phyloP scores from a whole-genome alignment of 2,329 filamentous ascomycete genomes.

The Penicillium vulpinum region DNA sequence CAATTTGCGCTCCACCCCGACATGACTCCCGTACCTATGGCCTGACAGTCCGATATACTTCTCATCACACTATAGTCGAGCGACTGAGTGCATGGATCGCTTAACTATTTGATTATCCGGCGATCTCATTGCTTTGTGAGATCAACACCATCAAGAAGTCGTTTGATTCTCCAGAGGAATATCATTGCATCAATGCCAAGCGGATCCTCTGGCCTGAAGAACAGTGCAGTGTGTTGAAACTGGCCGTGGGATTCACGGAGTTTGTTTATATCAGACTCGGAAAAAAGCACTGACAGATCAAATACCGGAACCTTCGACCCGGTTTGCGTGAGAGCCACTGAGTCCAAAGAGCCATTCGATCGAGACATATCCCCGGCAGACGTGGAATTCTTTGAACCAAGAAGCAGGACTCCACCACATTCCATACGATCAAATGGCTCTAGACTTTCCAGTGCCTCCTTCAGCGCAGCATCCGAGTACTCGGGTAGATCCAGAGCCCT shows the following conservation, averaged over 20 bases:
- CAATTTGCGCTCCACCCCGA: neutral
- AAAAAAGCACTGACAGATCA: slow-evolving; percentile 36
- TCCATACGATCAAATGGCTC: slow-evolving; percentile 30
- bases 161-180: slow-evolving; percentile 43
- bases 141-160: slow-evolving; percentile 22
- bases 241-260: slow-evolving; percentile 29
- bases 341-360: slow-evolving; percentile 20
- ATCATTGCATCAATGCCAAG: slow-evolving; percentile 34
- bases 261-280: slow-evolving; percentile 30
- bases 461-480: slow-evolving; percentile 22
- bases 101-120: neutral
- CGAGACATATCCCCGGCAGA: neutral
- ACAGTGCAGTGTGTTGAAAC: slow-evolving; percentile 37
- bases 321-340: slow-evolving; percentile 31
- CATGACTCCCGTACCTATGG: neutral
- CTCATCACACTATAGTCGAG: neutral
- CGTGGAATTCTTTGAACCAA: neutral
- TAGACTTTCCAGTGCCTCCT: slow-evolving; percentile 21
- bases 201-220: slow-evolving; percentile 35
- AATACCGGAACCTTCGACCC: slow-evolving; percentile 39
- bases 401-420: slow-evolving; percentile 32
- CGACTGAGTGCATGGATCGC: neutral
- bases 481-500: slow-evolving; percentile 24
- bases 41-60: neutral
- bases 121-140: neutral